These are phyloP conservation scores for Calocera cornea DNA, from an alignment of 768 basidiomycete genomes.

Conservation along the genomic window DNA sequence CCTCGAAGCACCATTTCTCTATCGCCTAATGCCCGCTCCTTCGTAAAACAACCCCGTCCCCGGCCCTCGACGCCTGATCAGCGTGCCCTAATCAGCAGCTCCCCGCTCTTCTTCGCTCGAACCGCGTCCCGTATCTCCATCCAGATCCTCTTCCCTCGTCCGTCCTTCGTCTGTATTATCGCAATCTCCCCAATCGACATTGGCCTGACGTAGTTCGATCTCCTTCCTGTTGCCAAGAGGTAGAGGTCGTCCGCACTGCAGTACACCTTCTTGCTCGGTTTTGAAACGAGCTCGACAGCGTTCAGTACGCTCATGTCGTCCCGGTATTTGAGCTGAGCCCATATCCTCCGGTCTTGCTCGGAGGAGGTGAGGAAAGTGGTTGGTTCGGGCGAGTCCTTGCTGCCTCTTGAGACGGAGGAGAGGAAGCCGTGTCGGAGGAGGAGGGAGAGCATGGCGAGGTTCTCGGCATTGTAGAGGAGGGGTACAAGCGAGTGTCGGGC, in stretches of 20 bases:
- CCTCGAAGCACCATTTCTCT: too few relatives aligned
- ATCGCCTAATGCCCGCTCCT: too few relatives aligned
- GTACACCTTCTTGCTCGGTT: constrained; percentile 66
- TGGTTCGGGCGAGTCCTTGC: constrained; percentile 50
- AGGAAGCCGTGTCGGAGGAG: constrained; percentile 86
- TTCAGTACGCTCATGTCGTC: constrained; percentile 74
- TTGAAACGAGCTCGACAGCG: constrained; percentile 68
- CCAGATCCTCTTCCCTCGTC: constrained; percentile 52
- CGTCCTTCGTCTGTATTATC: constrained; percentile 58
- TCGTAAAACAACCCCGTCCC: neutral
- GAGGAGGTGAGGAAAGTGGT: constrained; percentile 41
- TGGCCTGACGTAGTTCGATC: constrained; percentile 68
- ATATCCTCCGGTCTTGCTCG: constrained; percentile 65
- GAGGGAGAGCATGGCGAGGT: constrained; percentile 82
- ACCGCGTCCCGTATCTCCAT: constrained; percentile 88
- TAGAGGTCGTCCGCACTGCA: constrained; percentile 63
- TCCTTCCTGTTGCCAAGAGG: constrained; percentile 64
- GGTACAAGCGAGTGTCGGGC: constrained; percentile 66
- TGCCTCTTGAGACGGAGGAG: constrained; percentile 68
- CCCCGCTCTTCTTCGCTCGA: constrained; percentile 60
- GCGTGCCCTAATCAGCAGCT: constrained; percentile 72
- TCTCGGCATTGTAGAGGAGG: constrained; percentile 73
- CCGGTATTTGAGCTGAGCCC: constrained; percentile 90
- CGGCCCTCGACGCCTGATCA: constrained; percentile 18
- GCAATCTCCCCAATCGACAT: constrained; percentile 88